These are phyloP conservation scores for Wickerhamiella alocasiicola DNA, from an alignment of 805 yeast genomes.

Conservation along the genomic window DNA sequence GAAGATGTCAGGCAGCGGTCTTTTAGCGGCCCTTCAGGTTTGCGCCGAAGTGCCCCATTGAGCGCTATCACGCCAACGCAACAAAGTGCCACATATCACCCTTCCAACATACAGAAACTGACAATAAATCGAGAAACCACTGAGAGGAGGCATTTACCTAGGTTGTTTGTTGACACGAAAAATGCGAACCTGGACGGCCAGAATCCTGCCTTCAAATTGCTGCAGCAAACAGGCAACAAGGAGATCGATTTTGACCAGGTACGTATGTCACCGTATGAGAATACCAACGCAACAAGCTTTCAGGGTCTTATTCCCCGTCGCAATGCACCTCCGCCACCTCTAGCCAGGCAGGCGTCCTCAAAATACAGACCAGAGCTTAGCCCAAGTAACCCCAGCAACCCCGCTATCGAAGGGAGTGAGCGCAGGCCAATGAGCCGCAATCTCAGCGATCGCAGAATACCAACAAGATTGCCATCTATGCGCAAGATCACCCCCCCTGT, in stretches of 20 bases:
- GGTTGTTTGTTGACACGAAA: conserved; percentile 2
- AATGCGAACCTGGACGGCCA: not conserved
- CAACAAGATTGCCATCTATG: not conserved
- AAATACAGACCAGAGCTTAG: conserved; percentile 23
- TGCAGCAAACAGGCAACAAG: conserved; percentile 3
- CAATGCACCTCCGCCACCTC: conserved; percentile 35
- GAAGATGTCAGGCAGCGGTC: too few species aligned
- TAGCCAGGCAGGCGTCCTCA: conserved; percentile 21
- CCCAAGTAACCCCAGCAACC: conserved; percentile 13
- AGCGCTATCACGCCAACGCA: too few species aligned
- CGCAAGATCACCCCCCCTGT: not conserved
- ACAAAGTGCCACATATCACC: too few species aligned
- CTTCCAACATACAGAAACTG: too few species aligned
- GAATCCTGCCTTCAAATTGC: conserved; percentile 5
- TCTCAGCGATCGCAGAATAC: conserved; percentile 16
- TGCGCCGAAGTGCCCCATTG: too few species aligned
- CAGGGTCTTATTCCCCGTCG: conserved; percentile 49
- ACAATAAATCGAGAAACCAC: too few species aligned
- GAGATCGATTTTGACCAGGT: conserved; percentile 77
- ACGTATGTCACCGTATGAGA: conserved; percentile 57
- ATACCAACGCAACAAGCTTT: conserved; percentile 2
- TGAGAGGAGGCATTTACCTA: too few species aligned
- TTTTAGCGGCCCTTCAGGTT: too few species aligned
- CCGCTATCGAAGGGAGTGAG: conserved; percentile 8
- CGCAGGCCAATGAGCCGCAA: conserved; percentile 8